These are phyloP conservation scores for Syzygium malaccense DNA, from an alignment of 441 rosid species.

Conservation along the genomic window DNA sequence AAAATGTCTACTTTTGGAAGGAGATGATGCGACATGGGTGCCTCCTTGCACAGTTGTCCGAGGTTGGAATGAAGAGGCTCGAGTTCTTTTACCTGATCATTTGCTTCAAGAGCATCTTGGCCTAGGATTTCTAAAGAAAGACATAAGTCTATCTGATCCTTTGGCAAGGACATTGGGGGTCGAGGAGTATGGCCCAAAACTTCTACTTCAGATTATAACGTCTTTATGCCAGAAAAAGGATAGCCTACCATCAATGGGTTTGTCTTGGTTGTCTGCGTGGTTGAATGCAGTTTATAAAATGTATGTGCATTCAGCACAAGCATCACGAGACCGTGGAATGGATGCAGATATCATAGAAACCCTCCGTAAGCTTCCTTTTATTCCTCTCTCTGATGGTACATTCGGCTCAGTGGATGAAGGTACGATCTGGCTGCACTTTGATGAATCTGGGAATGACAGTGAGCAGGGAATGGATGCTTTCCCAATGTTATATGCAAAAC, in stretches of 20 bases:
- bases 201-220: constrained; percentile 53
- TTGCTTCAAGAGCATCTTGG: constrained; percentile 83
- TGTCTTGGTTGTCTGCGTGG: constrained; percentile 71
- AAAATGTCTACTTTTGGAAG: constrained; percentile 80
- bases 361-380: constrained; percentile 60
- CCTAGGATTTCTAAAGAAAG: constrained; percentile 73
- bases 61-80: constrained; percentile 81
- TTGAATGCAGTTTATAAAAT: constrained; percentile 47
- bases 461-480: constrained; percentile 54
- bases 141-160: constrained; percentile 70
- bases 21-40: constrained; percentile 61
- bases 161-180: constrained; percentile 80
- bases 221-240: constrained; percentile 42
- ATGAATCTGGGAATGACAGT: constrained; percentile 32
- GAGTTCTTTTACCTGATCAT: constrained; percentile 45
- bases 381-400: constrained; percentile 82
- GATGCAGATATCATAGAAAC: constrained; percentile 31
- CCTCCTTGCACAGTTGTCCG: constrained; percentile 88
- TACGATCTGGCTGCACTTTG: constrained; percentile 77
- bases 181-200: constrained; percentile 70
- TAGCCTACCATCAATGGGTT: constrained; percentile 63
- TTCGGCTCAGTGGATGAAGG: constrained; percentile 67
- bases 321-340: constrained; percentile 17
- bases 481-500: constrained; percentile 65
- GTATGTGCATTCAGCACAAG: constrained; percentile 37